A percentile compares a stretch with the other conserved stretches of the same genome.
Evolutionary conservation across 176 grass and related monocot species (phyloP).

Genomic region (Phyllostachys edulis): DNA sequence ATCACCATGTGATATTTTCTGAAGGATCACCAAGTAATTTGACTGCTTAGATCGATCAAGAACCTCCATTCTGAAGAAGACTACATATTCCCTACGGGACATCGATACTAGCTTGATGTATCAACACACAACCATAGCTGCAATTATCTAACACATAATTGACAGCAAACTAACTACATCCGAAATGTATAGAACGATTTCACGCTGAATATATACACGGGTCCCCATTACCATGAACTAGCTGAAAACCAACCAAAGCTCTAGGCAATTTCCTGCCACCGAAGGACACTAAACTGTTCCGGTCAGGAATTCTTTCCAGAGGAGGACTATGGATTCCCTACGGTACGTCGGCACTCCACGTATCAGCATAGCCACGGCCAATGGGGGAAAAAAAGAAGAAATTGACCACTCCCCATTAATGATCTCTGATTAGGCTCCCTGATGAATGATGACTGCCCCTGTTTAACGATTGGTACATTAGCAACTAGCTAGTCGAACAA

Average conservation of each 20-base stretch:
- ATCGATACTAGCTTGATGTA: background rate
- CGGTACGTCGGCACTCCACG: conserved; percentile 2
- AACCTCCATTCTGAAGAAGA: background rate
- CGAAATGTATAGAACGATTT: background rate
- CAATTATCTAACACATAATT: background rate
- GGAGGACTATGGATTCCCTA: background rate
- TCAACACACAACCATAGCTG: background rate
- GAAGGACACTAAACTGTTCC: background rate
- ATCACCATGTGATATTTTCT: no score
- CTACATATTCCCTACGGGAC: background rate
- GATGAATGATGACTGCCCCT: no score
- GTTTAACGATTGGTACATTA: background rate
- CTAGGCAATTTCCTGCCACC: background rate
- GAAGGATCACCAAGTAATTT: background rate
- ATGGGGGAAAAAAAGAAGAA: background rate
- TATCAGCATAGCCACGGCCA: background rate
- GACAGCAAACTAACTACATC: background rate
- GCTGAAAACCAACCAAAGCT: background rate
- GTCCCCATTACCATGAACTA: background rate
- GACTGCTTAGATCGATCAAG: background rate
- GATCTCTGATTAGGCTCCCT: background rate
- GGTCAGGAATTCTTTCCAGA: background rate
- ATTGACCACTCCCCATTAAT: background rate
- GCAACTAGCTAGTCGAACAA: background rate
- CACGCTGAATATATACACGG: background rate